phyloP scores from a whole-genome alignment of 176 grass and related monocot genomes.

The Panicum miliaceum region DNA sequence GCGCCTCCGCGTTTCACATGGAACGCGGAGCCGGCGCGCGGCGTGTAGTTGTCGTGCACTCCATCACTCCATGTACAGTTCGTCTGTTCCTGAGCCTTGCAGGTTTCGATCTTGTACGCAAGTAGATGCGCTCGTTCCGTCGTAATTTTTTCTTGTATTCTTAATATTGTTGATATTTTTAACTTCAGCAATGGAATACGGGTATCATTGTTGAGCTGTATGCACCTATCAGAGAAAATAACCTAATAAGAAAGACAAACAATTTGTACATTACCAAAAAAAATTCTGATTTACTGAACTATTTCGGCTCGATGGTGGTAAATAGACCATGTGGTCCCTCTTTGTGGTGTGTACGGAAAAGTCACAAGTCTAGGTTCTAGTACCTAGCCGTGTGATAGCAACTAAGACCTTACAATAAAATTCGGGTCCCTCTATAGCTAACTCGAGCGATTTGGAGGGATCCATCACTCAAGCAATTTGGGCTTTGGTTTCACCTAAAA shows the following conservation, averaged over 20 bases:
- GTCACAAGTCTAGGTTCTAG: too few relatives aligned
- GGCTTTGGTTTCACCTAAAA: too few relatives aligned
- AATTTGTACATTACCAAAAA: neutral
- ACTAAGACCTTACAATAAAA: too few relatives aligned
- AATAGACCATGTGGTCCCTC: neutral
- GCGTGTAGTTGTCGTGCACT: neutral
- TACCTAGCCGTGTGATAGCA: too few relatives aligned
- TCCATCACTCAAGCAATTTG: too few relatives aligned
- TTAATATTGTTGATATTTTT: neutral
- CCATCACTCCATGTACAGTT: neutral
- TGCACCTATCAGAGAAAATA: neutral
- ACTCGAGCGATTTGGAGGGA: too few relatives aligned
- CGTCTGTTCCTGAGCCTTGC: neutral
- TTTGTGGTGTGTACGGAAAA: too few relatives aligned
- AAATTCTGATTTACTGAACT: neutral
- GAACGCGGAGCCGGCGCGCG: neutral
- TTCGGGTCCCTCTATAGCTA: too few relatives aligned
- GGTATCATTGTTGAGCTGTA: neutral
- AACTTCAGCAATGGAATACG: neutral
- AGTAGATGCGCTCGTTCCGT: neutral
- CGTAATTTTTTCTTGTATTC: neutral
- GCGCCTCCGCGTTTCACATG: neutral
- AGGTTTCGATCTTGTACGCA: neutral
- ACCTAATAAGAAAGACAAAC: neutral
- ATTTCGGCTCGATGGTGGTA: neutral